These are phyloP conservation scores for Aspergillus awamori DNA, from an alignment of 2,329 filamentous ascomycete genomes.

Conservation along the genomic window DNA sequence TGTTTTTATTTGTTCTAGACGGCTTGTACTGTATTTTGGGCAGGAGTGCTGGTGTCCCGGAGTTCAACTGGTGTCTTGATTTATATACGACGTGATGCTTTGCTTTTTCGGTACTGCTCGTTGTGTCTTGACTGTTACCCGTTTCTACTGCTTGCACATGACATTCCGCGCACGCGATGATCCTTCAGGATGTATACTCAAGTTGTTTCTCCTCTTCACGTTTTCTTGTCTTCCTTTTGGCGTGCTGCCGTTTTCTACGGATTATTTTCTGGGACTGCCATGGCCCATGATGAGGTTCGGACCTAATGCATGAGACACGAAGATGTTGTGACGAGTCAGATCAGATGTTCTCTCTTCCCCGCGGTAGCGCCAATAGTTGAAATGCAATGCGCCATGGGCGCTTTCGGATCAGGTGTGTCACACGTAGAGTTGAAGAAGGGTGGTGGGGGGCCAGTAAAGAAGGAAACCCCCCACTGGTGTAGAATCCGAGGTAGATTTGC, in stretches of 20 bases:
- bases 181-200: slow-evolving; percentile 22
- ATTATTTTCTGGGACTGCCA: slow-evolving; percentile 17
- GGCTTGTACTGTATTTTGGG: slow-evolving; percentile 11
- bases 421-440: background rate
- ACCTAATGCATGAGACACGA: slow-evolving; percentile 29
- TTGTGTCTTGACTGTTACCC: background rate
- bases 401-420: slow-evolving; percentile 11
- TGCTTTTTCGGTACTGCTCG: background rate
- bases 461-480: too few relatives aligned
- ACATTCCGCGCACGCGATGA: slow-evolving; percentile 17
- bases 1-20: slow-evolving; percentile 5
- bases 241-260: slow-evolving; percentile 13
- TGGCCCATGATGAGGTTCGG: slow-evolving; percentile 26
- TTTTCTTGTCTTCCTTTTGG: background rate
- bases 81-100: background rate
- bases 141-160: background rate
- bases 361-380: slow-evolving; percentile 12
- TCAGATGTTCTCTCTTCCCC: slow-evolving; percentile 11
- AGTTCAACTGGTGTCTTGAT: slow-evolving; percentile 1
- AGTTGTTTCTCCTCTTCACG: background rate
- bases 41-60: slow-evolving; percentile 3
- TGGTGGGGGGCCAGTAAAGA: background rate
- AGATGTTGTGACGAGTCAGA: slow-evolving; percentile 23
- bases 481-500: too few relatives aligned
- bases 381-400: slow-evolving; percentile 16